Evolutionary conservation across 306 rosid species (phyloP).

Genomic region (Cyclanthera cordifolia): DNA sequence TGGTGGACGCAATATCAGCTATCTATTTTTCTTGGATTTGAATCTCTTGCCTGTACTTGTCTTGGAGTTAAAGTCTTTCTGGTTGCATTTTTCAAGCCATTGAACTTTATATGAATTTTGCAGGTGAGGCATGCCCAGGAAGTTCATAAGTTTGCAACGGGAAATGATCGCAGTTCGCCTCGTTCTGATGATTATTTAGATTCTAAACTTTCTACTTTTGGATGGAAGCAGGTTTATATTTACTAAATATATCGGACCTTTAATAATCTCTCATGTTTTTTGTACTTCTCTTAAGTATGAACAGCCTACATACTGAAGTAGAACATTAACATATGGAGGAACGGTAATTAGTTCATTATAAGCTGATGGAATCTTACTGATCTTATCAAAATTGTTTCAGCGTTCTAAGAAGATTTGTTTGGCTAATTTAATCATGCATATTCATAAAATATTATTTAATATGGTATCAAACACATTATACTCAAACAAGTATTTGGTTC

Average conservation of each 20-base stretch:
- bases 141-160: slow-evolving; percentile 74
- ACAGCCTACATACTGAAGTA: not conserved
- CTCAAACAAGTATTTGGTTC: too few species aligned
- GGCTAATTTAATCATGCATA: too few species aligned
- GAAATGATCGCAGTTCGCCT: slow-evolving; percentile 43
- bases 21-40: not conserved
- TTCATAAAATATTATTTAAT: too few species aligned
- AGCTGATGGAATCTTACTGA: not conserved
- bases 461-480: too few species aligned
- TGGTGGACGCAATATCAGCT: not conserved
- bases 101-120: not conserved
- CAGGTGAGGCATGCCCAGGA: slow-evolving; percentile 98
- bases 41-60: not conserved
- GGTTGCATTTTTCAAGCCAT: not conserved
- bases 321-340: not conserved
- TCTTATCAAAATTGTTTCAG: not conserved
- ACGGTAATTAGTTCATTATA: not conserved
- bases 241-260: not conserved
- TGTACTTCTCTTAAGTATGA: not conserved
- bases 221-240: slow-evolving; percentile 76
- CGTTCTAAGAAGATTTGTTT: not conserved
- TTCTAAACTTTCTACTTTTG: slow-evolving; percentile 72
- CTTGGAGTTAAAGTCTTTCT: not conserved
- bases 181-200: slow-evolving; percentile 64
- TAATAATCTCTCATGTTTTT: not conserved